phyloP scores from a whole-genome alignment of 139 green algal species.

The Penium margaritaceum region DNA sequence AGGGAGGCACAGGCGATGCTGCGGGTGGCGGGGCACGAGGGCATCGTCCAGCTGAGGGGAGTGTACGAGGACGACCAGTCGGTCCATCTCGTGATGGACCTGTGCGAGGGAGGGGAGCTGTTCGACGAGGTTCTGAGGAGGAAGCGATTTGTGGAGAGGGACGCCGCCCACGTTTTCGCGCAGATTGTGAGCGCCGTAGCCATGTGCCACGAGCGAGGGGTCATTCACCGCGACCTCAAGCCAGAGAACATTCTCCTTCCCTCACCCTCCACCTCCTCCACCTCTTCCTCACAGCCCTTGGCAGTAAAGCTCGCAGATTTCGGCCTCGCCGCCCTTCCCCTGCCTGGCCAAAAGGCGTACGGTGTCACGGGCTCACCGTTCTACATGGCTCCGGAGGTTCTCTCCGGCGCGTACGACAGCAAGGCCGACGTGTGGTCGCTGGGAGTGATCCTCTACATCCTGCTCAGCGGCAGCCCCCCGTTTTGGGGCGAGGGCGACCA shows the following conservation, averaged over 20 bases:
- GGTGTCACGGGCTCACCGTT: slow-evolving; percentile 60
- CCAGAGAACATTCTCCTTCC: slow-evolving; percentile 1
- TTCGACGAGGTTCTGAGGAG: neutral
- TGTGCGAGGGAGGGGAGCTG: neutral
- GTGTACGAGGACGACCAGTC: slow-evolving; percentile 27
- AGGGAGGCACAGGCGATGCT: slow-evolving; percentile 83
- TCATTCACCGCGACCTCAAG: slow-evolving; percentile 7
- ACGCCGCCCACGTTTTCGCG: neutral
- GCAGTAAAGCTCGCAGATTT: slow-evolving; percentile 70
- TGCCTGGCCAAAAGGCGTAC: slow-evolving; percentile 49
- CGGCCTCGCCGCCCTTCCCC: slow-evolving; percentile 57
- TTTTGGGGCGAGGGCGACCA: slow-evolving; percentile 14
- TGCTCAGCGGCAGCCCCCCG: slow-evolving; percentile 20
- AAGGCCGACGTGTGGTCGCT: slow-evolving; percentile 73
- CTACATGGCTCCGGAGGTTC: slow-evolving; percentile 78
- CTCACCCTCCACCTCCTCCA: no score
- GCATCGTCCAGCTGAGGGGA: slow-evolving; percentile 54
- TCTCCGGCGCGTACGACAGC: slow-evolving; percentile 60
- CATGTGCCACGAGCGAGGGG: neutral
- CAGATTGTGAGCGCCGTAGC: slow-evolving; percentile 3
- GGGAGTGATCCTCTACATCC: slow-evolving; percentile 69
- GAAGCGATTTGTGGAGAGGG: neutral
- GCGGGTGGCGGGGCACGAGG: slow-evolving; percentile 64
- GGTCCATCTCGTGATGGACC: neutral
- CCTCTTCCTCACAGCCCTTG: no score